A percentile compares a stretch with the other conserved stretches of the same genome.
These are phyloP conservation scores for Mentha longifolia DNA, from an alignment of 257 asterid species.

Conservation along the genomic window DNA sequence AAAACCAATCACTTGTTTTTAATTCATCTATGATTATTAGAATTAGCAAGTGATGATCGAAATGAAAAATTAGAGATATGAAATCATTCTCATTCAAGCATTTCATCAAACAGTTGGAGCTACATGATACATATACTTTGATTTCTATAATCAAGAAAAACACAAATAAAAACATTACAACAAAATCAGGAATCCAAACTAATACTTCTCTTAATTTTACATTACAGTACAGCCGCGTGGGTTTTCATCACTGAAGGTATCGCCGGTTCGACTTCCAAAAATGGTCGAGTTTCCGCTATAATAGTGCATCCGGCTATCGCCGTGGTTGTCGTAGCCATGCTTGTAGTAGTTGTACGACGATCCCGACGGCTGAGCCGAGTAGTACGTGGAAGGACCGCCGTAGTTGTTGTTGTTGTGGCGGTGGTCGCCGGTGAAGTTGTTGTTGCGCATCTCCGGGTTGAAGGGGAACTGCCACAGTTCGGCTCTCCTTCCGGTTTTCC, in stretches of 20 bases:
- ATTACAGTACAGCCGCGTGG: slow-evolving; percentile 62
- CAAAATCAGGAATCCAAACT: background rate
- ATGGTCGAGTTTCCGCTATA: slow-evolving; percentile 44
- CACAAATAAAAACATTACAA: background rate
- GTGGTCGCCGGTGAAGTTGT: slow-evolving; percentile 40
- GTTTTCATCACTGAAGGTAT: slow-evolving; percentile 74
- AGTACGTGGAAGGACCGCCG: slow-evolving; percentile 50
- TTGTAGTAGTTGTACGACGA: slow-evolving; percentile 75
- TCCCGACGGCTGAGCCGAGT: slow-evolving; percentile 45
- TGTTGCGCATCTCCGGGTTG: slow-evolving; percentile 56
- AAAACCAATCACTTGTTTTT: too few species aligned
- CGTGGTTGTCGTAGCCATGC: slow-evolving; percentile 64
- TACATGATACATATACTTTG: background rate
- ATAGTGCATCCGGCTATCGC: slow-evolving; percentile 12
- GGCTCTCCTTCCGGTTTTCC: slow-evolving; percentile 71
- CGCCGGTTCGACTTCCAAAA: slow-evolving; percentile 59
- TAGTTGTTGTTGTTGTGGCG: slow-evolving; percentile 40
- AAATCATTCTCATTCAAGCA: too few species aligned
- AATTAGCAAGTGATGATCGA: too few species aligned
- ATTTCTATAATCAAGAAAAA: background rate
- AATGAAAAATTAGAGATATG: too few species aligned
- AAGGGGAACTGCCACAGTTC: slow-evolving; percentile 72
- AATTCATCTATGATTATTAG: too few species aligned
- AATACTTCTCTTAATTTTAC: slow-evolving; percentile 34
- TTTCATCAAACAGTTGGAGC: background rate